Base-by-base conservation (phyloP, 2,329 filamentous ascomycete genomes). In the Scedosporium apiospermum region DNA sequence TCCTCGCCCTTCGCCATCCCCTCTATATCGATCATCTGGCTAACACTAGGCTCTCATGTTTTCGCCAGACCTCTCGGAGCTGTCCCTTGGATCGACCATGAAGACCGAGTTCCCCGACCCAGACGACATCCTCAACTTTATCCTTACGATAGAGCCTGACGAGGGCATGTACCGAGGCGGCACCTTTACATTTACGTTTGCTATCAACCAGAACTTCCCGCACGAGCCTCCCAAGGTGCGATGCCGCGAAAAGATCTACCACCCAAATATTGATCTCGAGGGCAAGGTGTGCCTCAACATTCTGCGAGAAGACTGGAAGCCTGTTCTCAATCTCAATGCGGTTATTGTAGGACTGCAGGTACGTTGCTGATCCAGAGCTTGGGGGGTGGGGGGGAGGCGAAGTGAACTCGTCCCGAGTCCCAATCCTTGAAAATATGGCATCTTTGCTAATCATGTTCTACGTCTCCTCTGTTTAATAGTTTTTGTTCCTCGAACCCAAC, bases 211-310 rank as follows among this genome's bases (percentile, higher is more conserved):
- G 72, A 95, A 90, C 78, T 99, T 96, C 77, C 95, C 95, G 0
- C 95, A 98, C 78, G 93, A 98, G 74, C 93, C 95, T 66, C 95
- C 95, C 21, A 98, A 98, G 78, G 95, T 99, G 69, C 95, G 90
- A 72, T 98, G 95, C 78, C 89, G 88, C 68, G 91, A 99, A 77
- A 98, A 96, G 82, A 98, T 99, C 70, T 99, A 99, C 78, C 95
- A 99, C 74, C 95, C 95, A 5, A 99, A 99, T 76, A 99, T 99
- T 73, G 95, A 99, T 72, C 83, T 96, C 49, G 91, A 98, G 74
- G 95, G 95, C 69, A 99, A 99, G 73, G 93, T 99, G 66, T 99
- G 95, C 79, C 78, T 99, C 71, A 99, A 99, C 75, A 99, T 99
- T 70, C 77, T 99, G 71, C 82, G 95, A 65, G 95, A 99, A 78